Evolutionary conservation across 176 grass and related monocot species (phyloP), one percentile per base, ranked within the genome.

Genomic region (Puccinellia tenuiflora): DNA sequence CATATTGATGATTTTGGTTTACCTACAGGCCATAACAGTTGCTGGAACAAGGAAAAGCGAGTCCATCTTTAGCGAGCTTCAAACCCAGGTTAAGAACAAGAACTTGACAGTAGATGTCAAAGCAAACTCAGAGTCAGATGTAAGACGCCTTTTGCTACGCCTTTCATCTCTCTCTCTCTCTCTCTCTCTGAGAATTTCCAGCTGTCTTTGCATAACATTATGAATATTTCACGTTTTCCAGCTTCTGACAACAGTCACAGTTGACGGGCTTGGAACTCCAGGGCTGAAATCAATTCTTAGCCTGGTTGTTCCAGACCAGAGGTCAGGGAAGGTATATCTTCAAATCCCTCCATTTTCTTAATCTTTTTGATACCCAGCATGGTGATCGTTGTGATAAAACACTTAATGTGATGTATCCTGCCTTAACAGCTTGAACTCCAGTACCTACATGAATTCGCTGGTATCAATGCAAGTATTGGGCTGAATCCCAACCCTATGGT

Each of bases 41-140:
- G 50, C 79, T 47, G 94, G 91, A 45, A 88, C 79, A 75, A 93
- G 90, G 79, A 87, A 84, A 88, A 84, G 91, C 64, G 91, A 88
- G 54, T 79, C 90, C 39, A 72, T 93, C 70, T 91, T 91, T 74
- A 87, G 89, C 0, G 94, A 97, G 76, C 81, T 97, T 64, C 80
- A 87, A 17, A 88, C 94, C 56, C 87, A 97, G 59, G 43, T 93
- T 78, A 93, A 84, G 87, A 93, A 88, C 87, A 93, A 93, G 82
- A 93, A 82, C 50, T 72, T 92, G 38, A 91, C 76, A 18, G 76
- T 97, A 81, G 94, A 88, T 91, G 63, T 93, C 17, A 93, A 85
- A 89, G 79, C 86, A 63, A 91, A 91, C 65, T 91, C 94, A 46
- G 94, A 93, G 68, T 97, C 91, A 46, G 90, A 93, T 80, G 91